A percentile compares a stretch with the other conserved stretches of the same genome.
phyloP scores from a whole-genome alignment of 495 filamentous ascomycete genomes.

The Daldinia concentrica region DNA sequence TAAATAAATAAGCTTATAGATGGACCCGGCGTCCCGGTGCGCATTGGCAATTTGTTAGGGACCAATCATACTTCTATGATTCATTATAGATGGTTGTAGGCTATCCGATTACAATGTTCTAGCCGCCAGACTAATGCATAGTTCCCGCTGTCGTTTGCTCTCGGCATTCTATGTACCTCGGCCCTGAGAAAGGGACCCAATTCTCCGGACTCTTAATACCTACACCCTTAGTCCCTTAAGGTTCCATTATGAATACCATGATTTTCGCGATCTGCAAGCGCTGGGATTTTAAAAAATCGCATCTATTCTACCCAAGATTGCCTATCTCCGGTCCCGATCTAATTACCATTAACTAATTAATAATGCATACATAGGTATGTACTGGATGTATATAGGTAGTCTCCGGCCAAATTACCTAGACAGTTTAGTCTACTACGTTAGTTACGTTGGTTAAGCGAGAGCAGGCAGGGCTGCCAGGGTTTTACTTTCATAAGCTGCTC shows the following conservation, averaged over 20 bases:
- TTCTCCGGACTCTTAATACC: conserved; percentile 1
- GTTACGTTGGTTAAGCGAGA: not conserved
- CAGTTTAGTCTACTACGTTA: not conserved
- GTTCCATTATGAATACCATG: conserved; percentile 7
- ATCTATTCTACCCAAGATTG: conserved; percentile 23
- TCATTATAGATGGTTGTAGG: not conserved
- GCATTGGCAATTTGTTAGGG: not conserved
- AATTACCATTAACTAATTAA: not conserved
- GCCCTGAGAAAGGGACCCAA: conserved; percentile 4
- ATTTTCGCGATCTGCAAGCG: not conserved
- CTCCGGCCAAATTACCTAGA: not conserved
- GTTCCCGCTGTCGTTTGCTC: conserved; percentile 9
- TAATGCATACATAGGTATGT: too few species aligned
- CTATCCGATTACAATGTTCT: not conserved
- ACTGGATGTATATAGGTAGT: not conserved
- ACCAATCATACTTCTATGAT: not conserved
- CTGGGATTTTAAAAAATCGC: conserved; percentile 10
- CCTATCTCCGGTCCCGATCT: conserved; percentile 23
- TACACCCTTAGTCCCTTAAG: conserved; percentile 1
- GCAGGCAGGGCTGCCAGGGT: not conserved
- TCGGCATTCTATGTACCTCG: not conserved
- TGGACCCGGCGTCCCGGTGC: not conserved
- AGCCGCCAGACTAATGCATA: conserved; percentile 10
- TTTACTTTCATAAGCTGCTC: not conserved
- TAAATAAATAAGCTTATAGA: conserved; percentile 2